Percentiles rank a stretch among this genome's conserved stretches.
phyloP scores from a whole-genome alignment of 495 filamentous ascomycete genomes.

The Penicillium bovifimosum region DNA sequence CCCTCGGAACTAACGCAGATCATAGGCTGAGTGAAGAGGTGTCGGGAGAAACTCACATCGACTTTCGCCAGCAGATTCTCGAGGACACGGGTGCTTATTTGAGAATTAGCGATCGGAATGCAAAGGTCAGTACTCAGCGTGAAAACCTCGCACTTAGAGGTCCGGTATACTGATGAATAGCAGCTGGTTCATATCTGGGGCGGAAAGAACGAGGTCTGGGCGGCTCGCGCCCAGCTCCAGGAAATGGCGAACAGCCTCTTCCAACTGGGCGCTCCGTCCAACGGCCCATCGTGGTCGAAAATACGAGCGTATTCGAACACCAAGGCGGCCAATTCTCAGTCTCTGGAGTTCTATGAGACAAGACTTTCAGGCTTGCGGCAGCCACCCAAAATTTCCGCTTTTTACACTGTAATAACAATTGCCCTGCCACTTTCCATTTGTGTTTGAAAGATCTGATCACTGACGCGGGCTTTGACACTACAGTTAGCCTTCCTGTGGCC shows the following conservation, averaged over 20 bases:
- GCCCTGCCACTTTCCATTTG: neutral
- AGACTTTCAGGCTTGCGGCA: neutral
- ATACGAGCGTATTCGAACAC: neutral
- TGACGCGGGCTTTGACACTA: neutral
- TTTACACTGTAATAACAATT: neutral
- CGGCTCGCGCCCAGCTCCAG: conserved; percentile 1
- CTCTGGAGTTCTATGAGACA: neutral
- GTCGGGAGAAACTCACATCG: neutral
- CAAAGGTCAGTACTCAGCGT: neutral
- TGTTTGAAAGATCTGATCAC: neutral
- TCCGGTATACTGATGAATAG: neutral
- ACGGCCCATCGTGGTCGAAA: neutral
- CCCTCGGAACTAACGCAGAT: neutral
- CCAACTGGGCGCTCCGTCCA: neutral
- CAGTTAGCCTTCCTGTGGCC: neutral
- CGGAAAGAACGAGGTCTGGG: neutral
- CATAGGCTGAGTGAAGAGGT: neutral
- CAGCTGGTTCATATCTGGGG: conserved; percentile 7
- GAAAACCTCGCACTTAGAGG: no score
- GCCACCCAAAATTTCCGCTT: neutral
- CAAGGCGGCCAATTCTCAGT: neutral
- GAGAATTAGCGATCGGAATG: neutral
- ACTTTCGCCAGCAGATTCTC: neutral
- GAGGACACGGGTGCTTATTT: neutral
- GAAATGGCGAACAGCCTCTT: neutral